A percentile compares a stretch with the other conserved stretches of the same genome.
Conservation (phyloP, 352 stramenopile species). For the Phytophthora parvispora region DNA sequence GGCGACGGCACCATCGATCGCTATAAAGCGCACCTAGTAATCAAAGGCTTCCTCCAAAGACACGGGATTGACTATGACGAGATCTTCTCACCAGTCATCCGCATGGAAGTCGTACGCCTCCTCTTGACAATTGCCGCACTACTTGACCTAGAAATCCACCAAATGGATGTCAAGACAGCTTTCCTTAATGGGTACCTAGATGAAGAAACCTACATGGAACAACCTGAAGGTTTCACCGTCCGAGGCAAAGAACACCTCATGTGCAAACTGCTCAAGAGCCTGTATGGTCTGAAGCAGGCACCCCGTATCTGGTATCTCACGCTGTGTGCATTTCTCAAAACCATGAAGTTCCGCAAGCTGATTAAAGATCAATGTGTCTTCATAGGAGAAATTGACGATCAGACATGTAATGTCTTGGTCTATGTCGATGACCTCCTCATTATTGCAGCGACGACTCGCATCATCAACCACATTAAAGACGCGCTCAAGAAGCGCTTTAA, state of each 20-base stretch:
- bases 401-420: conserved; percentile 19
- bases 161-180: conserved; percentile 27
- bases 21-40: conserved; percentile 8
- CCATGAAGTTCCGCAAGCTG: conserved; percentile 13
- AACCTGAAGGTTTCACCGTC: conserved; percentile 7
- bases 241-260: conserved; percentile 3
- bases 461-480: conserved; percentile 14
- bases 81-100: conserved; percentile 14
- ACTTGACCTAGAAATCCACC: conserved; percentile 15
- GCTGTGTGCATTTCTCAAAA: conserved; percentile 9
- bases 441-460: conserved; percentile 6
- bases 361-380: conserved; percentile 26
- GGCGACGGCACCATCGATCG: conserved; percentile 16
- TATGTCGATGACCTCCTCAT: conserved; percentile 29
- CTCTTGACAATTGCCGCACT: conserved; percentile 14
- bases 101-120: conserved; percentile 13
- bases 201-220: conserved; percentile 14
- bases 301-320: conserved; percentile 17
- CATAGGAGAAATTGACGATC: conserved; percentile 3
- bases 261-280: conserved; percentile 5
- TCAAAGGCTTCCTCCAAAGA: conserved; percentile 8
- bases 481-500: conserved; percentile 22
- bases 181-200: conserved; percentile 17
- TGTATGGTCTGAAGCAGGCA: conserved; percentile 17
- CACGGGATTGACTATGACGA: conserved; percentile 16